Evolutionary conservation across 1,284 basidiomycete genomes (phyloP).

Genomic region (Moniliophthora roreri): DNA sequence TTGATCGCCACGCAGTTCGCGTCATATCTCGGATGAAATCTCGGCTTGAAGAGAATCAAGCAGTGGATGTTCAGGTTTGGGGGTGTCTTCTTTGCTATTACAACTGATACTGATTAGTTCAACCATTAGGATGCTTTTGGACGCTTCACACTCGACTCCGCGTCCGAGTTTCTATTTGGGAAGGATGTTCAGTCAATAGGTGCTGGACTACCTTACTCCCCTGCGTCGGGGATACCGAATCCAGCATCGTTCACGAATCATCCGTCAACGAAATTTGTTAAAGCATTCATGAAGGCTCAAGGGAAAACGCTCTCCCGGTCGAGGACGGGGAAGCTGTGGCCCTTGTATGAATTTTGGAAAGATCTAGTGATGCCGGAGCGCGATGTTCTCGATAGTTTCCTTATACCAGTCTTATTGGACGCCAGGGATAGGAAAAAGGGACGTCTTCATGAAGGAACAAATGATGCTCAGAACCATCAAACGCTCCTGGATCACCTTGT

Average conservation of each 20-base stretch:
- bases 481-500: slow-evolving; percentile 41
- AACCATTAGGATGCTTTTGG: slow-evolving; percentile 35
- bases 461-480: slow-evolving; percentile 34
- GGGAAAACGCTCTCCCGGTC: slow-evolving; percentile 28
- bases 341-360: slow-evolving; percentile 38
- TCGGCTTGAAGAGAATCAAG: slow-evolving; percentile 39
- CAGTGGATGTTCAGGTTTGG: slow-evolving; percentile 53
- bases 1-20: slow-evolving; percentile 40
- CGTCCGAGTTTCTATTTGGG: slow-evolving; percentile 40
- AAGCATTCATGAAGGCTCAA: slow-evolving; percentile 39
- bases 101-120: not conserved
- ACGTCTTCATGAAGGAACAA: slow-evolving; percentile 26
- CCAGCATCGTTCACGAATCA: slow-evolving; percentile 21
- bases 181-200: slow-evolving; percentile 31
- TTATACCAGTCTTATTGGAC: slow-evolving; percentile 42
- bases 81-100: not conserved
- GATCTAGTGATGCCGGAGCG: slow-evolving; percentile 33
- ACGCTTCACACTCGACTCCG: slow-evolving; percentile 44
- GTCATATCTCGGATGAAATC: slow-evolving; percentile 34
- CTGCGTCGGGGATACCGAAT: slow-evolving; percentile 20
- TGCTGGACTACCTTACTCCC: slow-evolving; percentile 36
- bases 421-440: slow-evolving; percentile 17
- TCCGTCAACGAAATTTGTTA: slow-evolving; percentile 34
- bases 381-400: slow-evolving; percentile 34
- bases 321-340: slow-evolving; percentile 33